Base-by-base conservation (phyloP, 129 eudicot species). In the Logfia minima region DNA sequence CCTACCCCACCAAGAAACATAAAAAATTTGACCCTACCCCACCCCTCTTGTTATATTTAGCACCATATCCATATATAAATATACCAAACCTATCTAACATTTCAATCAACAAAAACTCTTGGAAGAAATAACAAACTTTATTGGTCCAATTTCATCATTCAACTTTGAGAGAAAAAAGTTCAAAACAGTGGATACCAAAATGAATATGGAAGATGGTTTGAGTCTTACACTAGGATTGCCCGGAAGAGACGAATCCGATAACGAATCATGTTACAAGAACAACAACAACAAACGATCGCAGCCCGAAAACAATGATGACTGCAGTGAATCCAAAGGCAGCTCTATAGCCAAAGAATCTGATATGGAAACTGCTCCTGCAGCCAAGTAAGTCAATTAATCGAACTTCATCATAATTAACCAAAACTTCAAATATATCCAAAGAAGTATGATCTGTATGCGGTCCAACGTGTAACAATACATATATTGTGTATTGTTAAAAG, bases 181-280 rank as follows among this genome's bases (percentile, higher is more conserved):
- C 41, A 64, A 14, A 7, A 10, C 16, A 72, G 70, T 83, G 84
- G 86, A 78, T 56, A 66, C 22, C 64, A 23, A 34, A 43, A 69
- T 79, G 84, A 81, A 83, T 56, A 80, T 72, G 77, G 89, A 89
- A 19, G 86, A 74, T 59, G 93, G 88, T 66, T 80, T 89, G 29
- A 82, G 86, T 79, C 89, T 92, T 18, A 83, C 92, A 72, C 68
- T 92, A 41, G 98, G 96, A 4, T 81, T 92, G 56, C 98, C 98
- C 0, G 98, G 98, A 10, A 59, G 81, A n/a, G 87, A 81, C 26
- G 88, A 79, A 17, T 45, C 75, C 9, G 88, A 82, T 68, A 81
- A 79, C 28, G 86, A 86, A 74, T 66, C 79, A 19, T 74, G 68
- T 31, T 80, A 58, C 45, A 89, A 76, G 53, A 86, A 74, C 75